Base-by-base conservation (phyloP, 164 flowering plant species). In the Houttuynia cordata region DNA sequence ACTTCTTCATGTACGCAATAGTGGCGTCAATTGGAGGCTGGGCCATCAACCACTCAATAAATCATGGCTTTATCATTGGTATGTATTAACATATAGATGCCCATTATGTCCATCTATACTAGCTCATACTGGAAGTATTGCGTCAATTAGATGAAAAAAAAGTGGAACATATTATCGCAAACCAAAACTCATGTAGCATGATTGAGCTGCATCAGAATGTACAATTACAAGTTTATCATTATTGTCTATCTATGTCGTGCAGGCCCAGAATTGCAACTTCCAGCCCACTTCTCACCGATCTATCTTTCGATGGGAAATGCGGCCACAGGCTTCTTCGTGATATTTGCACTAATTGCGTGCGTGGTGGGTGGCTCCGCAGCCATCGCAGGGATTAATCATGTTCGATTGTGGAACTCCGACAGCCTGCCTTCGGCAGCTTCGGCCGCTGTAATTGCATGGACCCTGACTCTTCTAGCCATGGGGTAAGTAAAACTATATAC, bases 231-330 rank as follows among this genome's bases (percentile, higher is more conserved):
- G n/a, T n/a, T n/a, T n/a, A n/a, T n/a, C n/a, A n/a, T n/a, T n/a
- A n/a, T n/a, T 20, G 21, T 20, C 4, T 52, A 20, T 52, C 22
- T 52, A 10, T 4, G 49, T 17, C 12, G 59, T 60, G 67, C 89
- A 89, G 96, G 85, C 23, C 77, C 89, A n/a, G 84, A 67, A 0
- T 70, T 84, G 40, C 57, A 66, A 1, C 86, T 92, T 10, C 96
- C 98, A 20, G 91, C 93, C 10, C 84, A 83, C 63, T 88, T 92
- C 67, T 82, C 95, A 3, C 96, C 95, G 15, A 80, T 88, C 51
- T 79, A 76, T 76, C 89, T 88, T 63, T 90, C 97, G 0, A 86
- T 88, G 86, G 96, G 92, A 42, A 88, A 91, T 50, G 86, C 87
- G 0, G 94, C 95, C 40, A 91, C 95, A 1, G 96, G 97, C 18